These are phyloP conservation scores for Plasmopara viticola DNA, from an alignment of 352 stramenopile genomes.

Conservation along the genomic window DNA sequence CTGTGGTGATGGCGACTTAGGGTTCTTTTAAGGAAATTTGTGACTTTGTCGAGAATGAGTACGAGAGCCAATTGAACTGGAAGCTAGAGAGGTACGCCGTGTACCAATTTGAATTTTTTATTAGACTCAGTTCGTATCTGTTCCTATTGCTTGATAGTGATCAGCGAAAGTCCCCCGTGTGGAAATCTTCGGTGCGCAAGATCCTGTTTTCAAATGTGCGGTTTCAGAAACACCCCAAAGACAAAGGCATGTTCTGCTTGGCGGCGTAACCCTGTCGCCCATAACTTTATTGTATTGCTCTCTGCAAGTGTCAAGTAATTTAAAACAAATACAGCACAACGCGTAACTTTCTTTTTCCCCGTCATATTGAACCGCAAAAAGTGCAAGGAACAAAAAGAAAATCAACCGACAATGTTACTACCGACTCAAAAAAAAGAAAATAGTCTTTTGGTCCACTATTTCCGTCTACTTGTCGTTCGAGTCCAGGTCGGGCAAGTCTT, in stretches of 20 bases:
- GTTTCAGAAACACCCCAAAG: constrained; percentile 67
- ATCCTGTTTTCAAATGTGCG: constrained; percentile 85
- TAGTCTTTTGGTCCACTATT: constrained; percentile 6
- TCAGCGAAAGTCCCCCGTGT: constrained; percentile 81
- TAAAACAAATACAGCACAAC: not conserved
- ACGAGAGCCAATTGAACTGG: constrained; percentile 86
- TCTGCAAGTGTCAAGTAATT: not conserved
- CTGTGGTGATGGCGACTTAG: constrained; percentile 26
- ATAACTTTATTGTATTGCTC: constrained; percentile 2
- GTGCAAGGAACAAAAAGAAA: not conserved
- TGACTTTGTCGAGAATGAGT: constrained; percentile 82
- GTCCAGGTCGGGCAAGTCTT: constrained; percentile 83
- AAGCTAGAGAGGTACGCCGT: constrained; percentile 71
- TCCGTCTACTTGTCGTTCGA: constrained; percentile 33
- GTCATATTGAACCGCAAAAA: constrained; percentile 2
- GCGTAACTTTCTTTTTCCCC: not conserved
- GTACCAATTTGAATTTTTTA: too few species aligned
- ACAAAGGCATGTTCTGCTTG: constrained; percentile 72
- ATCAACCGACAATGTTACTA: too few species aligned
- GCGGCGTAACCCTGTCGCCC: constrained; percentile 30
- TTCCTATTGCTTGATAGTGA: constrained; percentile 33
- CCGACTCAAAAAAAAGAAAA: constrained; percentile 6
- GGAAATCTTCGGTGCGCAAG: constrained; percentile 87
- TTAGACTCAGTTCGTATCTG: not conserved
- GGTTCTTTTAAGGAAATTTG: constrained; percentile 88